A percentile compares a stretch with the other conserved stretches of the same genome.
phyloP scores from a whole-genome alignment of 768 basidiomycete species.

The Tricholoma furcatifolium region DNA sequence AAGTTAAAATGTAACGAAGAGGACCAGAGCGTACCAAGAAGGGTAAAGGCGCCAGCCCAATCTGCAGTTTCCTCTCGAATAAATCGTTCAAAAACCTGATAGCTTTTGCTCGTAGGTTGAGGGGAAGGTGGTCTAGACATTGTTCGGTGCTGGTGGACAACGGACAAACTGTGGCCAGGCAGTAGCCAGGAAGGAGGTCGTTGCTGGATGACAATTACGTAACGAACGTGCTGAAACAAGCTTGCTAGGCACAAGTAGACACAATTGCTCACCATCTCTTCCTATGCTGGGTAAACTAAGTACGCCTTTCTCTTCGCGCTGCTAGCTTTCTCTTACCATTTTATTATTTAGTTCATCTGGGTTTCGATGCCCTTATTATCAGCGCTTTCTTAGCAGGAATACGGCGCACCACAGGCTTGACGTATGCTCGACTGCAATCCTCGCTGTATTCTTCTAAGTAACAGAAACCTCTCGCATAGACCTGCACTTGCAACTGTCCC shows the following conservation, averaged over 20 bases:
- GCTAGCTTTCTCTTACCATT: slow-evolving; percentile 6
- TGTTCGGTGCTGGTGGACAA: slow-evolving; percentile 15
- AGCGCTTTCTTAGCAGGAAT: slow-evolving; percentile 84
- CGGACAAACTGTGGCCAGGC: slow-evolving; percentile 3
- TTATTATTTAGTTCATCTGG: slow-evolving; percentile 51
- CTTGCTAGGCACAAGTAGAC: slow-evolving; percentile 2
- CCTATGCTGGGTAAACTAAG: slow-evolving; percentile 64
- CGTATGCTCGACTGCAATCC: slow-evolving; percentile 47
- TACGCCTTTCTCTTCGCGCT: slow-evolving; percentile 18
- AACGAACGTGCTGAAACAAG: slow-evolving; percentile 13
- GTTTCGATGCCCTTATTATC: slow-evolving; percentile 76
- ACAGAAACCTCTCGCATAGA: slow-evolving; percentile 33
- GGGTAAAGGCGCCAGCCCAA: slow-evolving; percentile 79
- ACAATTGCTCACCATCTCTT: background rate
- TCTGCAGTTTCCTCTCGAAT: slow-evolving; percentile 73
- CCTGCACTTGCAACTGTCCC: slow-evolving; percentile 75
- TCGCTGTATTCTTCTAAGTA: background rate
- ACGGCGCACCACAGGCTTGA: slow-evolving; percentile 79
- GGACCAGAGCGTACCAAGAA: slow-evolving; percentile 60
- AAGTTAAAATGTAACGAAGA: slow-evolving; percentile 22
- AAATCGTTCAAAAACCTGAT: slow-evolving; percentile 66
- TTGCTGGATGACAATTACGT: slow-evolving; percentile 9
- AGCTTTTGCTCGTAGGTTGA: slow-evolving; percentile 38
- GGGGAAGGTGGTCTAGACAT: slow-evolving; percentile 48
- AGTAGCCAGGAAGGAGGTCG: slow-evolving; percentile 3